Base-by-base conservation (phyloP, 805 yeast genomes). In the Candida ipomoeae region DNA sequence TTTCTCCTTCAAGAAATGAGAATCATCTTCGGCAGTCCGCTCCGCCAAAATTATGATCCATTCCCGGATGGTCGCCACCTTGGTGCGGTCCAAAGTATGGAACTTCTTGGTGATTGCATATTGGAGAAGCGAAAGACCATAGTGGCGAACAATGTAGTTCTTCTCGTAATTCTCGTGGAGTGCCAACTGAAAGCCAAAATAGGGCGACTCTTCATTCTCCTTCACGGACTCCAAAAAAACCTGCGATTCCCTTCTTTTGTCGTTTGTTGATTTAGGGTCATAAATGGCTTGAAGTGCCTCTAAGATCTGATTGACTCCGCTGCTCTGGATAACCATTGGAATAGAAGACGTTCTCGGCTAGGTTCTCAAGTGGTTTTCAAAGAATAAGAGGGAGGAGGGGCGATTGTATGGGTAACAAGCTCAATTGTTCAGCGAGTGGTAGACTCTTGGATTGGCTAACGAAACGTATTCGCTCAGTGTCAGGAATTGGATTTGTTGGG, bases 161-260 rank as follows among this genome's bases (percentile, higher is more conserved):
- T 79, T 73, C 41, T 68, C 69, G 57, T 83, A 72, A 69, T 80
- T 72, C 65, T 82, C 80, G 1, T 81, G 81, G 23, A 81, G 63
- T 1, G 96, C 89, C 51, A 94, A 76, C 64, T 87, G 89, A 67
- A 85, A 92, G 2, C 97, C 97, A 91, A 96, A 89, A 54, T 73
- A 81, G 0, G 99, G 97, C 18, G 96, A 84, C 63, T 91, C 95
- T 8, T 84, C 87, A 54, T 85, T 83, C 40, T 75, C 69, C 62
- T 89, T 91, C 23, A 92, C 80, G 10, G 81, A 73, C 58, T 90
- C 97, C 32, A 94, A 73, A 57, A 89, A 88, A 5, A 48, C 53
- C 59, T 82, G 85, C 6, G 85, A 85, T 50, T 72, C 73, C 40
- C 76, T 73, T 47, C 86, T 67, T 49, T 79, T 77, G 3, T 67